A percentile compares a stretch with the other conserved stretches of the same genome.
Evolutionary conservation across 2,329 filamentous ascomycete species (phyloP).

Genomic region (Cladophialophora chaetospira): DNA sequence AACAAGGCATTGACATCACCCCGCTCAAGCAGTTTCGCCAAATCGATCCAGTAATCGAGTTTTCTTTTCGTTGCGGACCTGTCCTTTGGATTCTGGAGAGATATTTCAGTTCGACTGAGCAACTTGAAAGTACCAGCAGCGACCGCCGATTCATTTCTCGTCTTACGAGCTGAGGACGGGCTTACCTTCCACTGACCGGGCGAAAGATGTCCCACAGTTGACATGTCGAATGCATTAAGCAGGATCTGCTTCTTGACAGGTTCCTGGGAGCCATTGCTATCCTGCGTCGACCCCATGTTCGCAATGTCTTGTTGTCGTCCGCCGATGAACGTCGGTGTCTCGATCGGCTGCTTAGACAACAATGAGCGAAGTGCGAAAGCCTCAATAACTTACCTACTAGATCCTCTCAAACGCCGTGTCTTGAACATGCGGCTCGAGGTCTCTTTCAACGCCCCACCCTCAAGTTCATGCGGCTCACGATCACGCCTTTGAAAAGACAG

Average conservation of each 20-base stretch:
- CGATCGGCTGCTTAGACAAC: too few relatives aligned
- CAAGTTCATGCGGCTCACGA: neutral
- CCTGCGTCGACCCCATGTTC: slow-evolving; percentile 28
- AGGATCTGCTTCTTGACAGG: slow-evolving; percentile 56
- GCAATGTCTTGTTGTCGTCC: neutral
- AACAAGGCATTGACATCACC: slow-evolving; percentile 64
- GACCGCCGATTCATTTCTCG: neutral
- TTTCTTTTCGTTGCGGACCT: slow-evolving; percentile 60
- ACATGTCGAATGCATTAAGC: slow-evolving; percentile 68
- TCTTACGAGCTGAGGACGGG: neutral
- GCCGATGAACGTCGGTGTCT: neutral
- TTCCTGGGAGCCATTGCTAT: slow-evolving; percentile 27
- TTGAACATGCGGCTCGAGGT: neutral
- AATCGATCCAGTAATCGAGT: slow-evolving; percentile 57
- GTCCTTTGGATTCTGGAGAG: slow-evolving; percentile 59
- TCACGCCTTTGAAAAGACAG: neutral
- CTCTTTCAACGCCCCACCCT: neutral
- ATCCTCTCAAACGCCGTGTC: neutral
- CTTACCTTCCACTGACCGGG: slow-evolving; percentile 68
- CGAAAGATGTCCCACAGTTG: slow-evolving; percentile 64
- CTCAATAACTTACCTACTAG: neutral
- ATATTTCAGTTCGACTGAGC: too few relatives aligned
- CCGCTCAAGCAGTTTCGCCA: slow-evolving; percentile 58
- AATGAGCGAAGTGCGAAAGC: too few relatives aligned
- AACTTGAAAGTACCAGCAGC: too few relatives aligned